Conservation (phyloP, 2,329 filamentous ascomycete species). For the Juglanconis oblonga region DNA sequence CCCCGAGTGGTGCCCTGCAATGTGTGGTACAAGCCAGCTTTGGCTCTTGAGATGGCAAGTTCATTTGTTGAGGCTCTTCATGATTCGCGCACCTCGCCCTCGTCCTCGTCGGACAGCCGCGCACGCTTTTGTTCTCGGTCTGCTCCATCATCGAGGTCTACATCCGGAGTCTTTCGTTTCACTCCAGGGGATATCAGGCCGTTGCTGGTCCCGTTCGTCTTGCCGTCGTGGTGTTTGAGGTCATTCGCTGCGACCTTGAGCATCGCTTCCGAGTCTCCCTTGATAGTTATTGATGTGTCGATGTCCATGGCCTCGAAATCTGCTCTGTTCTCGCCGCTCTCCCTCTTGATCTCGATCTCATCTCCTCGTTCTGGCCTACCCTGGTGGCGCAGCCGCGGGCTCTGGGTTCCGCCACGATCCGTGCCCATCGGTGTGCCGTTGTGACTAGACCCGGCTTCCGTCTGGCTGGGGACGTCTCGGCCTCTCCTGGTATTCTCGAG, state of each 20-base stretch:
- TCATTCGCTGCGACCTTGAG: constrained; percentile 33
- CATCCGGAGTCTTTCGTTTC: constrained; percentile 28
- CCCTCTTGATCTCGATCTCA: constrained; percentile 19
- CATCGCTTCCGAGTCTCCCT: constrained; percentile 30
- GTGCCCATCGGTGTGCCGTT: constrained; percentile 47
- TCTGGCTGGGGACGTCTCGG: constrained; percentile 37
- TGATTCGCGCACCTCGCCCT: constrained; percentile 22
- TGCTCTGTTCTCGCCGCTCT: constrained; percentile 10
- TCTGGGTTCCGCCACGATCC: constrained; percentile 47
- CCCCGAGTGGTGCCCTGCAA: background rate
- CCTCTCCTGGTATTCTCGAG: constrained; percentile 54
- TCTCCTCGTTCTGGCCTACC: constrained; percentile 27
- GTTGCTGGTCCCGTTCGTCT: constrained; percentile 18
- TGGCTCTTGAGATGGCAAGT: background rate
- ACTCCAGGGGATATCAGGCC: constrained; percentile 25
- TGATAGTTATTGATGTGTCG: constrained; percentile 12
- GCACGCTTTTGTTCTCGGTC: constrained; percentile 24
- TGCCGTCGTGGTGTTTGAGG: constrained; percentile 23
- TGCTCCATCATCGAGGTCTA: constrained; percentile 19
- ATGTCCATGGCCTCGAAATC: constrained; percentile 1
- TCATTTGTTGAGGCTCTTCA: background rate
- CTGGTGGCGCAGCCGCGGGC: constrained; percentile 40
- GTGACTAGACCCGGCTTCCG: constrained; percentile 44
- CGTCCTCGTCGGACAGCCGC: constrained; percentile 24
- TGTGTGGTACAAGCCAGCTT: background rate